A percentile compares a stretch with the other conserved stretches of the same genome.
These are phyloP conservation scores for Sclerotinia nivalis DNA, from an alignment of 2,329 filamentous ascomycete species.

Conservation along the genomic window DNA sequence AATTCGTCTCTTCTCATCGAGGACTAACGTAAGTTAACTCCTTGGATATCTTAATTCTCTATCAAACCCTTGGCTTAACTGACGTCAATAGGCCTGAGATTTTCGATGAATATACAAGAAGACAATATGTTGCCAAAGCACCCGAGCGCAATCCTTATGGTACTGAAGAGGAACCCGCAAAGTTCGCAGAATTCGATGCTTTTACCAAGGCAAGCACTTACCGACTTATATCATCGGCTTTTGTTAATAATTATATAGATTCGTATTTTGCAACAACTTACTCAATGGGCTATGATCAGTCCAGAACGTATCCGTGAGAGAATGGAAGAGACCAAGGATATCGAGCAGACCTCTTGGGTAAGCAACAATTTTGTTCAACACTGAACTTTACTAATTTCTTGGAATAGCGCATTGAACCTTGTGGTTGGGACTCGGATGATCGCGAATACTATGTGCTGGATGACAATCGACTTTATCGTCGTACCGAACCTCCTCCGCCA, in stretches of 20 bases:
- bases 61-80: constrained; percentile 33
- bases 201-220: constrained; percentile 66
- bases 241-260: constrained; percentile 52
- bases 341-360: constrained; percentile 83
- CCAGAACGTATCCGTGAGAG: constrained; percentile 83
- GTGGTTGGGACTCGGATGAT: constrained; percentile 86
- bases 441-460: constrained; percentile 88
- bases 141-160: constrained; percentile 84
- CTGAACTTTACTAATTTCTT: constrained; percentile 25
- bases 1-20: constrained; percentile 91
- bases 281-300: constrained; percentile 84
- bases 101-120: constrained; percentile 89
- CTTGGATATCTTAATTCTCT: constrained; percentile 1
- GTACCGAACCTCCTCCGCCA: constrained; percentile 71
- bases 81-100: constrained; percentile 65
- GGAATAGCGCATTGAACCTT: constrained; percentile 69
- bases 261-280: constrained; percentile 81
- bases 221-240: constrained; percentile 44
- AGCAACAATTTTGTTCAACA: constrained; percentile 20
- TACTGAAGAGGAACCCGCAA: constrained; percentile 67
- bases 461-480: constrained; percentile 88
- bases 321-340: constrained; percentile 80
- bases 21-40: constrained; percentile 73
- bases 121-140: constrained; percentile 82
- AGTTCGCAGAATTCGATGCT: constrained; percentile 79